phyloP scores from a whole-genome alignment of 106 monocot species.

The Apostasia shenzhenica region DNA sequence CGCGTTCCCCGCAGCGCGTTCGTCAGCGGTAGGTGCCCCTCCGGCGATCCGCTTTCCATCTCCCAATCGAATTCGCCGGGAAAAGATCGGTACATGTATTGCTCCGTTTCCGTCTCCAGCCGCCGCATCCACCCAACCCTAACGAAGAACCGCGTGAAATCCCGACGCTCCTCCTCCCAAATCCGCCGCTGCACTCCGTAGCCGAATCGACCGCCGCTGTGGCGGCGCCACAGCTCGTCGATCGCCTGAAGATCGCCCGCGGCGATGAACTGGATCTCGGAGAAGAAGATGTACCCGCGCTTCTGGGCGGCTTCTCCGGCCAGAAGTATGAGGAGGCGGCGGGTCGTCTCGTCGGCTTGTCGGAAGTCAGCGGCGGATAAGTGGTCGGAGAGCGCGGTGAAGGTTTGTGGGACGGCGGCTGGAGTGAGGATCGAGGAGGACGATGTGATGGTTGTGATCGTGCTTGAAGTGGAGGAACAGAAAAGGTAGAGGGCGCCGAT shows the following conservation, averaged over 20 bases:
- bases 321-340: slow-evolving; percentile 70
- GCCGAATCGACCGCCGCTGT: slow-evolving; percentile 60
- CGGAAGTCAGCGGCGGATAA: slow-evolving; percentile 56
- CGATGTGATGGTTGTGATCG: slow-evolving; percentile 16
- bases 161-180: slow-evolving; percentile 63
- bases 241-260: slow-evolving; percentile 50
- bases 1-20: slow-evolving; percentile 90
- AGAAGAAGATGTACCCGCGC: slow-evolving; percentile 95
- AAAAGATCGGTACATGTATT: slow-evolving; percentile 69
- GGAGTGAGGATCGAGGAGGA: slow-evolving; percentile 17
- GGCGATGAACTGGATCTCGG: slow-evolving; percentile 78
- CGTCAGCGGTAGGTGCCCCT: slow-evolving; percentile 80
- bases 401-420: slow-evolving; percentile 10
- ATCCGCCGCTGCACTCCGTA: slow-evolving; percentile 76
- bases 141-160: slow-evolving; percentile 87
- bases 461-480: slow-evolving; percentile 11
- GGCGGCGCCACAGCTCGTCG: slow-evolving; percentile 59
- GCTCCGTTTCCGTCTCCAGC: slow-evolving; percentile 72
- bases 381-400: slow-evolving; percentile 47
- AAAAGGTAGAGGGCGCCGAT: slow-evolving; percentile 5
- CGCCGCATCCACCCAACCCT: slow-evolving; percentile 82
- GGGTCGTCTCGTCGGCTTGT: slow-evolving; percentile 76
- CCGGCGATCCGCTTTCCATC: slow-evolving; percentile 47
- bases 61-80: slow-evolving; percentile 79
- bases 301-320: slow-evolving; percentile 74